Evolutionary conservation across 805 yeast species (phyloP).

Genomic region (Lipomyces kockii): DNA sequence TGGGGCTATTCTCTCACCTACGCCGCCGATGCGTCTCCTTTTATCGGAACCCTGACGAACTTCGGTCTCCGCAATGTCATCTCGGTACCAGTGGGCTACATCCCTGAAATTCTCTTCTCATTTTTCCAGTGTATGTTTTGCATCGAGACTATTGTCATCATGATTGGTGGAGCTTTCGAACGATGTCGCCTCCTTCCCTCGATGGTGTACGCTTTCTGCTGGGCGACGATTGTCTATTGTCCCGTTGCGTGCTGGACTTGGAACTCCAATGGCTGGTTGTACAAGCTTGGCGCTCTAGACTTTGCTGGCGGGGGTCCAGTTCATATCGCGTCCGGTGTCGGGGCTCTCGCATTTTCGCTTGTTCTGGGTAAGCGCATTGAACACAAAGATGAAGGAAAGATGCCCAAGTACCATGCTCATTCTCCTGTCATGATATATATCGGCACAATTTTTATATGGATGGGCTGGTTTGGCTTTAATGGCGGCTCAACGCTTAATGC

Average conservation of each 20-base stretch:
- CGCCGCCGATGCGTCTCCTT: slow-evolving; percentile 69
- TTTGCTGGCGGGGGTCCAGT: slow-evolving; percentile 99
- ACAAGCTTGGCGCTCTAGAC: slow-evolving; percentile 80
- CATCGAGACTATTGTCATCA: slow-evolving; percentile 83
- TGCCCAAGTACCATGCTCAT: slow-evolving; percentile 60
- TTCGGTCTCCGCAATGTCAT: slow-evolving; percentile 79
- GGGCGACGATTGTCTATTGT: slow-evolving; percentile 95
- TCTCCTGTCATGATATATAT: slow-evolving; percentile 85
- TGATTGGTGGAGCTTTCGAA: slow-evolving; percentile 98
- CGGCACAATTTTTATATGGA: slow-evolving; percentile 96
- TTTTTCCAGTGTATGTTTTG: slow-evolving; percentile 98
- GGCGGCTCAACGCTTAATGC: slow-evolving; percentile 97
- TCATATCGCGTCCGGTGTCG: slow-evolving; percentile 90
- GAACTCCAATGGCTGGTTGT: slow-evolving; percentile 92
- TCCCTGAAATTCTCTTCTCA: slow-evolving; percentile 90
- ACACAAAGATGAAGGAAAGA: neutral
- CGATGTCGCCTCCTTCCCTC: slow-evolving; percentile 94
- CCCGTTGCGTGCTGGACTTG: slow-evolving; percentile 98
- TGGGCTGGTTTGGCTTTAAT: slow-evolving; percentile 98
- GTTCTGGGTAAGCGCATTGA: slow-evolving; percentile 87
- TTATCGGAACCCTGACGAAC: slow-evolving; percentile 80
- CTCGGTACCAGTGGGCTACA: slow-evolving; percentile 68
- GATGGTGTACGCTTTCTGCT: slow-evolving; percentile 89
- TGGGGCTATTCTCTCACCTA: slow-evolving; percentile 95
- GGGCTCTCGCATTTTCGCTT: slow-evolving; percentile 91